Evolutionary conservation across 2,329 filamentous ascomycete genomes (phyloP).

Genomic region (Albophoma yamanashiensis): DNA sequence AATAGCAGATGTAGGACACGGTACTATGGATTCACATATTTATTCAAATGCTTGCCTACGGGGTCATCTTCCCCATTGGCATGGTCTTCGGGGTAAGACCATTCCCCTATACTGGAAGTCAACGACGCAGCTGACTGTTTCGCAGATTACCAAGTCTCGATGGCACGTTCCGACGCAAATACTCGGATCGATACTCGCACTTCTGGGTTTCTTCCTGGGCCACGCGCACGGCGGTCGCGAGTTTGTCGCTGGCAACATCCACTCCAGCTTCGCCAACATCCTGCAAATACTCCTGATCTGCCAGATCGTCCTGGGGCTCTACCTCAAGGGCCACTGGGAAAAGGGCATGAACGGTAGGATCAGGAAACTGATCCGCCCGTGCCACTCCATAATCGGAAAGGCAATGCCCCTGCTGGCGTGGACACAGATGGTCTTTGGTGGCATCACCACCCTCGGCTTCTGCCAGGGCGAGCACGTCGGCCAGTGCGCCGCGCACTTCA

Average conservation of each 20-base stretch:
- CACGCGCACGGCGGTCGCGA: constrained; percentile 84
- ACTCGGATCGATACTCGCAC: constrained; percentile 60
- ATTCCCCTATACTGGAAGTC: neutral
- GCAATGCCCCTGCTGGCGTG: constrained; percentile 76
- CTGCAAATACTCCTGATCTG: constrained; percentile 69
- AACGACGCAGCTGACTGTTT: neutral
- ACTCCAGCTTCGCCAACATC: constrained; percentile 68
- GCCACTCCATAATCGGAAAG: constrained; percentile 78
- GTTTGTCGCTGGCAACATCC: constrained; percentile 65
- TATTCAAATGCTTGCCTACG: constrained; percentile 77
- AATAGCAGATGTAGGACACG: constrained; percentile 47
- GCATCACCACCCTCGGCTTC: constrained; percentile 85
- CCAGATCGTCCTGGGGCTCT: constrained; percentile 74
- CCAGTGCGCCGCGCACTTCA: constrained; percentile 93
- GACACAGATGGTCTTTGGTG: constrained; percentile 93
- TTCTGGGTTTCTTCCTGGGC: constrained; percentile 82
- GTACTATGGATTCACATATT: constrained; percentile 93
- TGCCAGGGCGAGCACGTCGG: constrained; percentile 85
- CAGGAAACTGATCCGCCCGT: constrained; percentile 57
- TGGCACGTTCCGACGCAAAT: constrained; percentile 92
- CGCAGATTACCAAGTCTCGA: constrained; percentile 72
- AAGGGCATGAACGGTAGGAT: constrained; percentile 73
- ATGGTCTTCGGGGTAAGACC: constrained; percentile 82
- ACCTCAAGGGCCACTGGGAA: constrained; percentile 82
- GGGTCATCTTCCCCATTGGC: constrained; percentile 82